Conservation (phyloP, 225 moss, liverwort and hornwort species). For the Physcomitrellopsis africana region DNA sequence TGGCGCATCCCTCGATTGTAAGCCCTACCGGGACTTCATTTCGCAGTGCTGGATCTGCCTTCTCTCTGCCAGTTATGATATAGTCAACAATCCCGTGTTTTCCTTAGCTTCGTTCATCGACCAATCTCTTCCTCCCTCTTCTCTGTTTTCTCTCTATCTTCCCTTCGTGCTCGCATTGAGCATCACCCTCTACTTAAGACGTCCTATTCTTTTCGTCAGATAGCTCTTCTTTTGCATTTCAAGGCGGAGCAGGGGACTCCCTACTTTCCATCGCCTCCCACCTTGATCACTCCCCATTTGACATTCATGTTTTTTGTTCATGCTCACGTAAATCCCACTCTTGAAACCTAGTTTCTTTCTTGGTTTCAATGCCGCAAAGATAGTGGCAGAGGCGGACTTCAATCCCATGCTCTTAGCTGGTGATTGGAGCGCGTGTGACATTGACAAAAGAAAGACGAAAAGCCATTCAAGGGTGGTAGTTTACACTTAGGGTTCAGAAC, state of each 20-base stretch:
- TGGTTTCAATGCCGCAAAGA: slow-evolving; percentile 6
- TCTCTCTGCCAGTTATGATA: too few relatives aligned
- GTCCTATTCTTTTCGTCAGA: slow-evolving; percentile 3
- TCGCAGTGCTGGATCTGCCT: slow-evolving; percentile 2
- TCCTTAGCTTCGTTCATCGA: neutral
- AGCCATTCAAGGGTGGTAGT: slow-evolving; percentile 10
- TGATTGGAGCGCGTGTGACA: slow-evolving; percentile 13
- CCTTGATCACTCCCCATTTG: neutral
- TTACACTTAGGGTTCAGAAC: slow-evolving; percentile 17
- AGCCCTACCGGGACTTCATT: slow-evolving; percentile 16
- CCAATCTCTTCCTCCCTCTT: neutral
- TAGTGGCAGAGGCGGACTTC: neutral
- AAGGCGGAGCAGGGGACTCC: too few relatives aligned
- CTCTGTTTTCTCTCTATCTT: neutral
- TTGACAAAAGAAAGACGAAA: slow-evolving; percentile 22
- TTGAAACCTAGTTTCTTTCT: neutral
- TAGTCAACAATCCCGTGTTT: neutral
- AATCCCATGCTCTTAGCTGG: slow-evolving; percentile 2
- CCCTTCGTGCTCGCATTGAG: neutral
- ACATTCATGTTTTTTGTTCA: slow-evolving; percentile 8
- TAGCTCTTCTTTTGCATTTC: neutral
- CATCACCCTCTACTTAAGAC: neutral
- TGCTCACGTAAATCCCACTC: neutral
- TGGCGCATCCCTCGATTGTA: neutral
- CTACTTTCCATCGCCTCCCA: neutral